Evolutionary conservation across 2,329 filamentous ascomycete genomes (phyloP).

Genomic region (Hymenoscyphus linearis): DNA sequence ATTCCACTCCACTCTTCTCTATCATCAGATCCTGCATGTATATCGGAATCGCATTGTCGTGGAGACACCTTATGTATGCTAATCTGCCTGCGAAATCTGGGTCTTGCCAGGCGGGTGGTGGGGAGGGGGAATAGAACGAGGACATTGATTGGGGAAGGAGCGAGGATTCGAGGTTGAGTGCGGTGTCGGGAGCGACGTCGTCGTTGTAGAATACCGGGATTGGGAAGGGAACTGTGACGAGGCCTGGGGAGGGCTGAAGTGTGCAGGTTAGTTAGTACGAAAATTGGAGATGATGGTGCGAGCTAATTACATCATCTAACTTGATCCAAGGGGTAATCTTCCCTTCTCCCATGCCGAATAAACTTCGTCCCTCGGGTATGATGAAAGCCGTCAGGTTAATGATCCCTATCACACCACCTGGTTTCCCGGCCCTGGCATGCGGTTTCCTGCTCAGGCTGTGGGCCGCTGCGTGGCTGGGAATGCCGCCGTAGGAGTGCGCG

Average conservation of each 20-base stretch:
- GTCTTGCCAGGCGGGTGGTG: neutral
- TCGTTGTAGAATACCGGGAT: neutral
- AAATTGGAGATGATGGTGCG: too few relatives aligned
- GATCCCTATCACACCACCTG: neutral
- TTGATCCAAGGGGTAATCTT: neutral
- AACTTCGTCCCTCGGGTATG: neutral
- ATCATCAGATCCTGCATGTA: neutral
- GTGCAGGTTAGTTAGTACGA: neutral
- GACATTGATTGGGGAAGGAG: neutral
- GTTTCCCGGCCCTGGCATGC: neutral
- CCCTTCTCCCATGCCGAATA: neutral
- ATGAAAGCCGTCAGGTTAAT: neutral
- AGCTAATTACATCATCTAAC: neutral
- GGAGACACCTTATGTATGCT: neutral
- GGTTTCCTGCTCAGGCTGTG: neutral
- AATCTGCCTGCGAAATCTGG: neutral
- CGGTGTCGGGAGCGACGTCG: neutral
- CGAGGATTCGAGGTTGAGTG: neutral
- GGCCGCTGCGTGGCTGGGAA: neutral
- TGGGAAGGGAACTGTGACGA: neutral
- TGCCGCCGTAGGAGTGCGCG: neutral
- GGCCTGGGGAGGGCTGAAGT: neutral
- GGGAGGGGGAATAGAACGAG: neutral
- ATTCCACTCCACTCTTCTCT: neutral
- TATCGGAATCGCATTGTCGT: neutral